A percentile compares a stretch with the other conserved stretches of the same genome.
These are phyloP conservation scores for Sphaerobolus stellatus DNA, from an alignment of 1,284 basidiomycete genomes.

Conservation along the genomic window DNA sequence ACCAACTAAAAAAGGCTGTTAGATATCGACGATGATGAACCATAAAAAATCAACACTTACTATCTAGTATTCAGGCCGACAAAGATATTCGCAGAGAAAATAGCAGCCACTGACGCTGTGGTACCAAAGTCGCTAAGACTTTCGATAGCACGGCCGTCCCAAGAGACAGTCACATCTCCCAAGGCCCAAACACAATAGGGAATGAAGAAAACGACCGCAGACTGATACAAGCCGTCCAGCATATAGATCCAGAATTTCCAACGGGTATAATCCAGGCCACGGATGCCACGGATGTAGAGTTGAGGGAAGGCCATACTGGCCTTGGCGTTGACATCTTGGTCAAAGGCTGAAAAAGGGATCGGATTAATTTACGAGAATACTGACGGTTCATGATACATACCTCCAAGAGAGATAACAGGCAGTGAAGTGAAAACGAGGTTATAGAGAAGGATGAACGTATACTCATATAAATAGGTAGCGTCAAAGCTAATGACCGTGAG, in stretches of 20 bases:
- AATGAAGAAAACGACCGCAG: slow-evolving; percentile 86
- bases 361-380: too few relatives aligned
- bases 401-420: slow-evolving; percentile 88
- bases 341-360: slow-evolving; percentile 66
- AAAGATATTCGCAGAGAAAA: slow-evolving; percentile 84
- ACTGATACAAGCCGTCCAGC: slow-evolving; percentile 93
- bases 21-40: slow-evolving; percentile 12
- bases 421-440: slow-evolving; percentile 94
- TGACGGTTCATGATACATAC: slow-evolving; percentile 42
- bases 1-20: slow-evolving; percentile 63
- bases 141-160: slow-evolving; percentile 74
- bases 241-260: slow-evolving; percentile 94
- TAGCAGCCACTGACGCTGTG: slow-evolving; percentile 83
- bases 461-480: slow-evolving; percentile 94
- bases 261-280: slow-evolving; percentile 90
- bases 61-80: slow-evolving; percentile 88
- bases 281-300: slow-evolving; percentile 90
- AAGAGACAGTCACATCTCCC: slow-evolving; percentile 57
- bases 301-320: slow-evolving; percentile 91
- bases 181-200: slow-evolving; percentile 78
- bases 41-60: slow-evolving; percentile 46
- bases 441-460: slow-evolving; percentile 89
- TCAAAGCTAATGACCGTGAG: slow-evolving; percentile 65
- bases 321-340: slow-evolving; percentile 92
- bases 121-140: slow-evolving; percentile 90